phyloP scores from a whole-genome alignment of 116 monocot genomes.

The Cymodocea nodosa region DNA sequence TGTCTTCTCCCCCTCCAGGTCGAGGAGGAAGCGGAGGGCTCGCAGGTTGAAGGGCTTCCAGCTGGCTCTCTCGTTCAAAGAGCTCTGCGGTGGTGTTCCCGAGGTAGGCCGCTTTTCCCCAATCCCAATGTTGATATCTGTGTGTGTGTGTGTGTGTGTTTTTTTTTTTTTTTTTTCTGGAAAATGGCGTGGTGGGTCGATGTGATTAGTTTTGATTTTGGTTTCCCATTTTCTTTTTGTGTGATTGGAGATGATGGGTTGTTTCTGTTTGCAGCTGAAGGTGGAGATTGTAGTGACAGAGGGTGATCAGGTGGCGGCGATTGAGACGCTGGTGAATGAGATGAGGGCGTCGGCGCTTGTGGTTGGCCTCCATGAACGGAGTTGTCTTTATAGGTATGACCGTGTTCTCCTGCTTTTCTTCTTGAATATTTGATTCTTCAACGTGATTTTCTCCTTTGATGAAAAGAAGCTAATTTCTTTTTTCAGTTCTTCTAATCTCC shows the following conservation, averaged over 20 bases:
- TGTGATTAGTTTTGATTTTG: background rate
- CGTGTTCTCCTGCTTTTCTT: background rate
- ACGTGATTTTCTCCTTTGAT: no score
- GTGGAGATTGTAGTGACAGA: conserved; percentile 93
- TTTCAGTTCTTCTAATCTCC: no score
- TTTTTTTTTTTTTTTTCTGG: background rate
- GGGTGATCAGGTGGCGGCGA: conserved; percentile 43
- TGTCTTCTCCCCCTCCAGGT: conserved; percentile 48
- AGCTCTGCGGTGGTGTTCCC: conserved; percentile 63
- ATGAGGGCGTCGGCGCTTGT: conserved; percentile 65
- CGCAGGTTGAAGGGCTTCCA: conserved; percentile 79
- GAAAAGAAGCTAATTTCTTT: no score
- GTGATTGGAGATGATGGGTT: background rate
- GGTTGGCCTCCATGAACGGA: conserved; percentile 72
- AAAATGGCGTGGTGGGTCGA: no score
- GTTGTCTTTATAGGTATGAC: conserved; percentile 72
- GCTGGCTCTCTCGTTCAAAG: conserved; percentile 83
- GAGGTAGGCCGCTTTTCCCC: conserved; percentile 32
- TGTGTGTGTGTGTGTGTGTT: no score
- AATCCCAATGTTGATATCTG: background rate
- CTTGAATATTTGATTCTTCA: no score
- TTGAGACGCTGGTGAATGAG: conserved; percentile 46
- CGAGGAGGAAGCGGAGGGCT: conserved; percentile 43
- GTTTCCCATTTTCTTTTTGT: background rate
- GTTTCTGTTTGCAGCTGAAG: conserved; percentile 42